Evolutionary conservation across 2,329 filamentous ascomycete species (phyloP), one percentile per base, ranked within the genome.

Genomic region (Plectosphaerella sp.): DNA sequence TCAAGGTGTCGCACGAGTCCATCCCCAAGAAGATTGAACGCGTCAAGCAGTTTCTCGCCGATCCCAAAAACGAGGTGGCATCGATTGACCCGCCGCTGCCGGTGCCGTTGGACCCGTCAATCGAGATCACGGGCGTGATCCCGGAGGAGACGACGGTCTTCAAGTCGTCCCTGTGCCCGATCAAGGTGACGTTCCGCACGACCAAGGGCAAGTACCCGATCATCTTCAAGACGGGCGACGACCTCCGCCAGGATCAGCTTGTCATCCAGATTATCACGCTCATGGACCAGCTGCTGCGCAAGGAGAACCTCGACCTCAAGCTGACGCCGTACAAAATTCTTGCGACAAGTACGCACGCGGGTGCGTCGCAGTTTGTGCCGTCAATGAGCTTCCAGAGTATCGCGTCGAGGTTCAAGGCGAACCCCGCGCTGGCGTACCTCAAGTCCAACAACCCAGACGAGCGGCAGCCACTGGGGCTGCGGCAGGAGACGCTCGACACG

Each of bases 141-240:
- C 87, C 91, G 1, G 90, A 96, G 20, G 88, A 97, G 57, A 88
- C 89, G 22, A 87, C 87, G 48, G 92, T 99, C 20, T 96, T 99
- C 76, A 99, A 97, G 66, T 99, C 94, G 1, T 94, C 91, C 1
- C 73, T 99, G 9, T 91, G 90, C 43, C 94, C 94, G 0, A 87
- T 99, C 54, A 91, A 94, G 61, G 84, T 97, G 54, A 89, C 89
- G 10, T 97, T 97, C 73, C 92, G 88, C 64, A 96, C 92, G 0
- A 79, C 82, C 0, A 82, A 82, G 2, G 89, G 89, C 8, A 88
- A 86, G 54, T 99, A 97, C 65, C 88, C 93, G 10, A 88, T 99
- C 57, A 88, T 97, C 50, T 99, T 99, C 82, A 99, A 99, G 70
- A 91, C 91, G 1, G 94, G 94, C 36, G 94, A 99, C 65, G 94